phyloP scores from a whole-genome alignment of 768 basidiomycete species.

The Mycena epipterygia region DNA sequence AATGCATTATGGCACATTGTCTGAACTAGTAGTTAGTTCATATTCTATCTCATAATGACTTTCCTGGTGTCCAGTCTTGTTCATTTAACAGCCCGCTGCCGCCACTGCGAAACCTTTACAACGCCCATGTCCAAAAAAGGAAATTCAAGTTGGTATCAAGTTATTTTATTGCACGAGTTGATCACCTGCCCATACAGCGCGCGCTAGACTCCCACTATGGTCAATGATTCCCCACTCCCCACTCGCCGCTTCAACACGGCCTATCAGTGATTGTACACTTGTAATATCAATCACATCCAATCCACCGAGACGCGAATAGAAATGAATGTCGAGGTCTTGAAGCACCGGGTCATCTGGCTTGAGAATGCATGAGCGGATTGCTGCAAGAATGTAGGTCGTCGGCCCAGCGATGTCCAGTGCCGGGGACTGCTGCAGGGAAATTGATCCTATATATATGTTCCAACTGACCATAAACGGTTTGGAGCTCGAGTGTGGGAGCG shows the following conservation, averaged over 20 bases:
- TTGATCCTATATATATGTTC: conserved; percentile 42
- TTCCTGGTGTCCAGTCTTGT: no score
- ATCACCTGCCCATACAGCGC: conserved; percentile 21
- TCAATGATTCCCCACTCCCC: conserved; percentile 43
- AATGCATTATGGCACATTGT: no score
- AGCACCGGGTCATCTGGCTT: conserved; percentile 18
- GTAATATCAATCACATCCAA: conserved; percentile 43
- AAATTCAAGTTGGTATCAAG: no score
- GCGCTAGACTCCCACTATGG: conserved; percentile 36
- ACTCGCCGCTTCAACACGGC: conserved; percentile 25
- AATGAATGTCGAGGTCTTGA: conserved; percentile 36
- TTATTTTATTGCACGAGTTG: no score
- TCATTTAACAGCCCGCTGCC: no score
- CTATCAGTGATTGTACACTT: conserved; percentile 40
- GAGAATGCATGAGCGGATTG: conserved; percentile 38
- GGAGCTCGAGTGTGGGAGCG: background rate
- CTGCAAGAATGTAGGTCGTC: conserved; percentile 46
- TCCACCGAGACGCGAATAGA: conserved; percentile 31
- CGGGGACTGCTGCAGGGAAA: conserved; percentile 17
- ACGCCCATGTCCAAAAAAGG: no score
- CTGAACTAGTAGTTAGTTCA: no score
- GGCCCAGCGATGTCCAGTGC: conserved; percentile 10
- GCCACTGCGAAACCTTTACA: no score
- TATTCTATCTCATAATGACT: no score
- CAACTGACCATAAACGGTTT: conserved; percentile 50